Evolutionary conservation across 2,329 filamentous ascomycete genomes (phyloP), one percentile per base, ranked within the genome.

Genomic region (Pestalotiopsis sp.): DNA sequence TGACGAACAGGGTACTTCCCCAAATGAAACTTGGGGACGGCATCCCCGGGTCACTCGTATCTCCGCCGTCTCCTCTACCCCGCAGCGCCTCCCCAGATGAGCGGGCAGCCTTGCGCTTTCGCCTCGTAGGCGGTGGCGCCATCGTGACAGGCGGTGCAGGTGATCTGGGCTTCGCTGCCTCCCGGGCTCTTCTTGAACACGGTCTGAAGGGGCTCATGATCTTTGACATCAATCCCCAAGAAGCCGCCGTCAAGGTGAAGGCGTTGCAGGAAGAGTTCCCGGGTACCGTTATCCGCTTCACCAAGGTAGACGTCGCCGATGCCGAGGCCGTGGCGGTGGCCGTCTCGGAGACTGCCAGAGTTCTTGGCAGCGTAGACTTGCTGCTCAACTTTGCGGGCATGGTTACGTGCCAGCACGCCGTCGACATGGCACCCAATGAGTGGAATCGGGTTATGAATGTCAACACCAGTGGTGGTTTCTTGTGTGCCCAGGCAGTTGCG

Each of bases 401-500:
- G 0, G 92, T 93, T 0, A 85, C 84, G 49, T 91, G 87, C 71
- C 82, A 85, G 0, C 86, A 88, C 70, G 87, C 91, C 0, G 77
- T 92, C 1, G 87, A 91, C 1, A 88, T 90, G 81, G 79, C 83
- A 0, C 78, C 85, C 0, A 80, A 83, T 1, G 83, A 91, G 71
- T 94, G 89, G 86, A 85, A 88, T 6, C 84, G 85, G 36, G 86
- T 91, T 0, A 74, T 94, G 23, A 91, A 93, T 68, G 86, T 94
- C 75, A 95, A 95, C 75, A 87, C 90, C 1, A 92, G 90, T 0
- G 92, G 92, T 0, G 82, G 86, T 0, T 95, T 93, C 74, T 81
- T 94, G 17, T 90, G 88, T 72, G 91, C 92, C 0, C 91, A 93
- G 72, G 92, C 91, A 1, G 81, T 79, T 0, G 85, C 83, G 1